phyloP scores from a whole-genome alignment of 2,329 filamentous ascomycete genomes.

The Talaromyces pinophilus region DNA sequence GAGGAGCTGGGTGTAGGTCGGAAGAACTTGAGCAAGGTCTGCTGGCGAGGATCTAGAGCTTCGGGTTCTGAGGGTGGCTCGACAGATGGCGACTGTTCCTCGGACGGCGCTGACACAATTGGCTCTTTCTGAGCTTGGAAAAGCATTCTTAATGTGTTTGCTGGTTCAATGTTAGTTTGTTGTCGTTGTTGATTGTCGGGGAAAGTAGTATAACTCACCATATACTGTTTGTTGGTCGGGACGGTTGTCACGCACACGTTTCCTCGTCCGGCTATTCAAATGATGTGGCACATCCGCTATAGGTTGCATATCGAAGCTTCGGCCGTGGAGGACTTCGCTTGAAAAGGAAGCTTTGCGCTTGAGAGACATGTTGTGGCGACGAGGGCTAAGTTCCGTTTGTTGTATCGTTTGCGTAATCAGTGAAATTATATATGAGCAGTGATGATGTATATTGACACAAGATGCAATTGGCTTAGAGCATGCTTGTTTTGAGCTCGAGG shows the following conservation, averaged over 20 bases:
- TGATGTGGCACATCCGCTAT: constrained; percentile 43
- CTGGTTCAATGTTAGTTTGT: constrained; percentile 32
- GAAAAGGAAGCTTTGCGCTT: constrained; percentile 62
- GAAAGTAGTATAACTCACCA: constrained; percentile 42
- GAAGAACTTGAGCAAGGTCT: constrained; percentile 45
- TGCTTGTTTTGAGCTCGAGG: neutral
- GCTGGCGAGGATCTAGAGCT: constrained; percentile 41
- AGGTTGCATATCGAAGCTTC: constrained; percentile 27
- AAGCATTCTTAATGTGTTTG: constrained; percentile 46
- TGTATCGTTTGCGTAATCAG: neutral
- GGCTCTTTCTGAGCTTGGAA: constrained; percentile 43
- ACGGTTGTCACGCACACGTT: constrained; percentile 59
- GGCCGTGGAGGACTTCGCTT: constrained; percentile 33
- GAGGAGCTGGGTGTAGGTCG: constrained; percentile 29
- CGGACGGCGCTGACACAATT: constrained; percentile 29
- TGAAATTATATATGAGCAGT: neutral
- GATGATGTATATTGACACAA: neutral
- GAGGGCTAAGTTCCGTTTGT: neutral
- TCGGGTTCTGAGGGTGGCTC: constrained; percentile 30
- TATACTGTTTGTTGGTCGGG: constrained; percentile 59
- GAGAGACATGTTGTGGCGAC: constrained; percentile 49
- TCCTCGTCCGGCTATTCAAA: constrained; percentile 59
- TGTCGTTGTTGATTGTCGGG: neutral
- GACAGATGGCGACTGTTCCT: constrained; percentile 33
- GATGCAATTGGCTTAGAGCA: neutral